These are phyloP conservation scores for Asterophora lycoperdoides DNA, from an alignment of 768 basidiomycete species.

Conservation along the genomic window DNA sequence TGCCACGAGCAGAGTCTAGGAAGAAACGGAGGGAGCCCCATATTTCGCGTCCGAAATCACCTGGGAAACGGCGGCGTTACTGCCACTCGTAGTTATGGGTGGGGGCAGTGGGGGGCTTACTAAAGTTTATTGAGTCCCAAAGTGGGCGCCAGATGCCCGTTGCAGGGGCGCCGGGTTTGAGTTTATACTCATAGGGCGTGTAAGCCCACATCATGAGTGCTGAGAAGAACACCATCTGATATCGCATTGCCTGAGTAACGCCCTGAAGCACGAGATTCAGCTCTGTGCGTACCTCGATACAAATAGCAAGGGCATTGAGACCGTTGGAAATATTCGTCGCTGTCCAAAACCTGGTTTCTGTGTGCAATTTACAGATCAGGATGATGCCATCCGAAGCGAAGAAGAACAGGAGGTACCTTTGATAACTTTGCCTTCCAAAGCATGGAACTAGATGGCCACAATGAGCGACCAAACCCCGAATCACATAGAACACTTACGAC, in stretches of 20 bases:
- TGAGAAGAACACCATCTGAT: conserved; percentile 81
- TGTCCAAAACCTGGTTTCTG: conserved; percentile 81
- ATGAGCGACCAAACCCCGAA: not conserved
- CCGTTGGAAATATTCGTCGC: conserved; percentile 81
- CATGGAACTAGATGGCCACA: conserved; percentile 47
- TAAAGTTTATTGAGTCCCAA: conserved; percentile 56
- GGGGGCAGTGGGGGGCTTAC: conserved; percentile 10
- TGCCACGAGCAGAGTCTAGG: conserved; percentile 32
- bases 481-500: conserved; percentile 40
- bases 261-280: not conserved
- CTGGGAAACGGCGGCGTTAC: conserved; percentile 25
- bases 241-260: conserved; percentile 1
- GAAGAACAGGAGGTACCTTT: conserved; percentile 36
- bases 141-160: conserved; percentile 68
- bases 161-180: conserved; percentile 32
- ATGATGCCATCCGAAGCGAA: not conserved
- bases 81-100: not conserved
- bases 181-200: conserved; percentile 59
- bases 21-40: conserved; percentile 59
- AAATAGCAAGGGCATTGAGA: conserved; percentile 74
- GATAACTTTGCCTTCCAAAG: conserved; percentile 67
- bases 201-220: conserved; percentile 83
- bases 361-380: conserved; percentile 1
- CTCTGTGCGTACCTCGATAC: conserved; percentile 64
- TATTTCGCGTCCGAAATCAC: conserved; percentile 69